These are phyloP conservation scores for Lactifluus pinguis DNA, from an alignment of 768 basidiomycete genomes.

Conservation along the genomic window DNA sequence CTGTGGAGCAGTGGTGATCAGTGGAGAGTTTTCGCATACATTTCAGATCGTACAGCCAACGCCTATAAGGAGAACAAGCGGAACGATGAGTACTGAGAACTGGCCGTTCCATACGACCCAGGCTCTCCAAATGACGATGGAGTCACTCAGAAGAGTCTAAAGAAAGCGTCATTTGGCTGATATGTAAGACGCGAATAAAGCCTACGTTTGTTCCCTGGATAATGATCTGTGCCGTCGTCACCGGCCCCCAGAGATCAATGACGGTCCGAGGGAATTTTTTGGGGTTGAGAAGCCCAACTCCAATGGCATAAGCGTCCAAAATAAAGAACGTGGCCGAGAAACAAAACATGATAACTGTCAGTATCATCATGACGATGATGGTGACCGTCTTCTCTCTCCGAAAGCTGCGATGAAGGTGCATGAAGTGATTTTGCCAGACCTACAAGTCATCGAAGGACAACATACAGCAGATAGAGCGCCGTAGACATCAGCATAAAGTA, in stretches of 20 bases:
- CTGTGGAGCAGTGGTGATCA: background rate
- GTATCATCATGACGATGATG: background rate
- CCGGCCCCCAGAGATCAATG: background rate
- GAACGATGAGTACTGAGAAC: background rate
- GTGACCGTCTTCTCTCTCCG: constrained; percentile 4
- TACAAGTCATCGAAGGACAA: background rate
- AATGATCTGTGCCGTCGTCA: background rate
- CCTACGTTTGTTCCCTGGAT: constrained; percentile 6
- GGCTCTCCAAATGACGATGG: constrained; percentile 18
- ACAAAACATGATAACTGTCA: constrained; percentile 13
- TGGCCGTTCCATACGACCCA: constrained; percentile 10
- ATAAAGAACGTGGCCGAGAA: constrained; percentile 1
- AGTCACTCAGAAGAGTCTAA: constrained; percentile 9
- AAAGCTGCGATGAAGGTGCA: background rate
- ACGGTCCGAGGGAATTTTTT: background rate
- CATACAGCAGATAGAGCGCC: constrained; percentile 11
- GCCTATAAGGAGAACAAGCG: constrained; percentile 10
- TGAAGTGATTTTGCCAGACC: background rate
- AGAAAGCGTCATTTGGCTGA: background rate
- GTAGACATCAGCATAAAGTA: constrained; percentile 1
- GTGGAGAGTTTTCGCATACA: background rate
- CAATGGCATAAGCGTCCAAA: constrained; percentile 2
- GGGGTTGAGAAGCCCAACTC: constrained; percentile 5
- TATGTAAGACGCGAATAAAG: background rate
- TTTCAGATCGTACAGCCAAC: background rate